Evolutionary conservation across 176 grass and related monocot genomes (phyloP), one percentile per base, ranked within the genome.

Genomic region (Eleusine coracana): DNA sequence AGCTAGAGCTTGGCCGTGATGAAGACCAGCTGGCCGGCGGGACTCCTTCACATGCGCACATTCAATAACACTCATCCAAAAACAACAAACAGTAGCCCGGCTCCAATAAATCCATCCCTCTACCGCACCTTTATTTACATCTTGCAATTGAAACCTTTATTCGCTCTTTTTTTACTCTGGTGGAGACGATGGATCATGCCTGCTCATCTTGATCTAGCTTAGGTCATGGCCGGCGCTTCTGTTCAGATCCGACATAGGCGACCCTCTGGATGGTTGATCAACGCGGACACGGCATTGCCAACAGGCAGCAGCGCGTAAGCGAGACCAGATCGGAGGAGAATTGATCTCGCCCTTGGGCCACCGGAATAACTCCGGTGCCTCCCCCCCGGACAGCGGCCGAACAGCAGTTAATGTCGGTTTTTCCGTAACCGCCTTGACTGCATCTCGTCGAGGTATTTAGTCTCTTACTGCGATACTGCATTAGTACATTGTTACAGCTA

Each of bases 291-390:
- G 1, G 28, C 16, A 20, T 9, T 15, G 34, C 52, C 20, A 54
- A 34, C 31, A 34, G 31, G 2, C 31, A 16, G 78, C 49, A 28
- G 34, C 65, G 49, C 21, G 78, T 69, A 82, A 40, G 40, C n/a
- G 58, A 7, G 70, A 55, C 16, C 42, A 76, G 72, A 11, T 82
- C 34, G 38, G 6, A 10, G 25, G 7, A 56, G 0, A 15, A 28
- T 62, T 28, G 10, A 85, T n/a, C 71, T 61, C 17, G 15, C 27
- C 0, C 39, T 25, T 25, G 87, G 87, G 77, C 82, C 87, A 85
- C 87, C 82, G 70, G 87, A 89, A 70, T 85, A 48, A 88, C 75
- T 79, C 75, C 39, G 56, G 80, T 56, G 73, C 66, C 68, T 28
- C 21, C 31, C 62, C 72, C 63, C 31, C 31, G 31, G 31, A 34